These are phyloP conservation scores for Plenodomus lindquistii DNA, from an alignment of 2,329 filamentous ascomycete genomes.

Conservation along the genomic window DNA sequence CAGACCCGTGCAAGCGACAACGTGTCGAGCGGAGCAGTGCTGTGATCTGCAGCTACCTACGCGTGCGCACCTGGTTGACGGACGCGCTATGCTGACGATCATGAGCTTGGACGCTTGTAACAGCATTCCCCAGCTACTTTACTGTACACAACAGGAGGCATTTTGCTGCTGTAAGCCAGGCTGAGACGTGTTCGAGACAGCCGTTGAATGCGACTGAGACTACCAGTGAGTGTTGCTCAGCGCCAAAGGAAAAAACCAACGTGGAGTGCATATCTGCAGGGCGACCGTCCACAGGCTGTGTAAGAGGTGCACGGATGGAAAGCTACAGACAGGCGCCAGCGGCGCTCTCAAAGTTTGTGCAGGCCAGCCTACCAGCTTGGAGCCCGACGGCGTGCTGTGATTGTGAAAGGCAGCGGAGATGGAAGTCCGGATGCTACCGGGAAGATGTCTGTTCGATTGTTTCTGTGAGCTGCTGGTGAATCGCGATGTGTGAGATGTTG, in stretches of 20 bases:
- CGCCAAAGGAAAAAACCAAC: constrained; percentile 17
- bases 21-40: not conserved
- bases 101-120: constrained; percentile 21
- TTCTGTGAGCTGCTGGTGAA: not conserved
- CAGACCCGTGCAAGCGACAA: not conserved
- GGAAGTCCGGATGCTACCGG: not conserved
- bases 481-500: not conserved
- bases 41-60: constrained; percentile 29
- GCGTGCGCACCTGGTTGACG: constrained; percentile 6
- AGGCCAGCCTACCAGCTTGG: too few relatives aligned
- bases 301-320: constrained; percentile 3
- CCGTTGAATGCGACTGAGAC: constrained; percentile 3
- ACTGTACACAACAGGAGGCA: not conserved
- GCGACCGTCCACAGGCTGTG: constrained; percentile 11
- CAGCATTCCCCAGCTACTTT: not conserved
- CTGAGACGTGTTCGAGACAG: constrained; percentile 41
- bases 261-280: constrained; percentile 4
- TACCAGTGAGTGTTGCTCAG: constrained; percentile 10
- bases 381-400: not conserved
- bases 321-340: not conserved
- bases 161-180: constrained; percentile 28
- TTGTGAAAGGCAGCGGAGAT: not conserved
- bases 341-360: not conserved
- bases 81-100: constrained; percentile 24
- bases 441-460: not conserved